These are phyloP conservation scores for Terfezia boudieri DNA, from an alignment of 495 filamentous ascomycete genomes.

Conservation along the genomic window DNA sequence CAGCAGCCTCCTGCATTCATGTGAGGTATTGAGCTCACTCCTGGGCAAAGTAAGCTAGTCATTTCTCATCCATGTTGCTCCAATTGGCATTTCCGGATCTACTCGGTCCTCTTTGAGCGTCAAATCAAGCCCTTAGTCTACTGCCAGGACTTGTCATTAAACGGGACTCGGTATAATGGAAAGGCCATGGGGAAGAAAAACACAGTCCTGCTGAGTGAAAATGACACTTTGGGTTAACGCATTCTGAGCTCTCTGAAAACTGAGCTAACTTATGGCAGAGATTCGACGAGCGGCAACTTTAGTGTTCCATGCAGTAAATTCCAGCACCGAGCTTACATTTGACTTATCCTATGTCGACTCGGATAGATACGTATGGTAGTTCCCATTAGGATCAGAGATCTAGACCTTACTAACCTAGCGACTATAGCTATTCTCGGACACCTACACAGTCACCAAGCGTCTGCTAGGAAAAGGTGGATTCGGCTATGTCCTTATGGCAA, in stretches of 20 bases:
- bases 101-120: slow-evolving; percentile 27
- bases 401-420: background rate
- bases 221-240: slow-evolving; percentile 22
- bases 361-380: slow-evolving; percentile 1
- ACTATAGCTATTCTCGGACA: slow-evolving; percentile 15
- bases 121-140: slow-evolving; percentile 28
- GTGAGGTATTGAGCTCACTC: background rate
- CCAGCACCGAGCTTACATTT: background rate
- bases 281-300: slow-evolving; percentile 5
- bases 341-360: slow-evolving; percentile 2
- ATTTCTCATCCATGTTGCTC: slow-evolving; percentile 4
- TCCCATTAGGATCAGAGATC: background rate
- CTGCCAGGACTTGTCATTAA: slow-evolving; percentile 28
- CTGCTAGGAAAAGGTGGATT: slow-evolving; percentile 28
- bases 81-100: slow-evolving; percentile 27
- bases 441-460: slow-evolving; percentile 25
- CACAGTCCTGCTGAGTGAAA: slow-evolving; percentile 25
- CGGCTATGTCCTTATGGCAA: slow-evolving; percentile 30
- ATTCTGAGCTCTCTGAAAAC: background rate
- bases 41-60: background rate
- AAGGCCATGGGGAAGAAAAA: slow-evolving; percentile 20
- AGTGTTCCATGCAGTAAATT: slow-evolving; percentile 4
- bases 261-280: background rate
- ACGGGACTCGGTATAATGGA: slow-evolving; percentile 27
- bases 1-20: background rate